phyloP scores from a whole-genome alignment of 2,329 filamentous ascomycete species.

The Penicillium decumbens region DNA sequence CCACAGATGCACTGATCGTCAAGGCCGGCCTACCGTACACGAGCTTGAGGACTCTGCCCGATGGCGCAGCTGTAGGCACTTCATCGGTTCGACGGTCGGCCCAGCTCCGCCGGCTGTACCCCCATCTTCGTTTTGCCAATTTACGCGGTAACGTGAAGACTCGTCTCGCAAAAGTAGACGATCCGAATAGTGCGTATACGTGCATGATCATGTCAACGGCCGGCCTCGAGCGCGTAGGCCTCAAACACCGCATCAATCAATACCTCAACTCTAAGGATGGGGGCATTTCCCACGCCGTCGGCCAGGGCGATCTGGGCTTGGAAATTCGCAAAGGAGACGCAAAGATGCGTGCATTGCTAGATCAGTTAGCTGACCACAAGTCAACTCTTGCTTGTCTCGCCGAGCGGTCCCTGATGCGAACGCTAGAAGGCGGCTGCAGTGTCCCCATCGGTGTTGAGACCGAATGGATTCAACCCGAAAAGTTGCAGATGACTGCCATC shows the following conservation, averaged over 20 bases:
- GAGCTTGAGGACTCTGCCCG: conserved; percentile 63
- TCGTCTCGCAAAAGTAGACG: conserved; percentile 74
- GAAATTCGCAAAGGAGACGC: conserved; percentile 8
- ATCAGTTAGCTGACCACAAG: conserved; percentile 5
- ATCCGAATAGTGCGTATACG: conserved; percentile 62
- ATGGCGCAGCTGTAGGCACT: conserved; percentile 75
- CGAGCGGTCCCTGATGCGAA: conserved; percentile 11
- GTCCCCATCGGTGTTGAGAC: conserved; percentile 18
- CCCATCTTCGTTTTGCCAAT: conserved; percentile 68
- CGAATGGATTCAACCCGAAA: neutral
- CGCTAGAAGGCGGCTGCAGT: conserved; percentile 13
- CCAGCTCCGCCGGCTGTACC: conserved; percentile 70
- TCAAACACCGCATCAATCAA: conserved; percentile 65
- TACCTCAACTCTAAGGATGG: conserved; percentile 59
- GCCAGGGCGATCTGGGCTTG: conserved; percentile 72
- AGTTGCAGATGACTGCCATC: too few species aligned
- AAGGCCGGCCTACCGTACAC: conserved; percentile 53
- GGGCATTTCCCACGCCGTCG: conserved; percentile 72
- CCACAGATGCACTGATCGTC: conserved; percentile 56
- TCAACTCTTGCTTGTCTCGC: conserved; percentile 11
- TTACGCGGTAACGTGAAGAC: conserved; percentile 82
- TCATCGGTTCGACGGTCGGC: conserved; percentile 78
- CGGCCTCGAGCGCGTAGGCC: conserved; percentile 69
- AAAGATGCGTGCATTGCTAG: conserved; percentile 3
- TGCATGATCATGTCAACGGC: conserved; percentile 82